Percentiles rank a stretch among this genome's conserved stretches.
Evolutionary conservation across 129 eudicot species (phyloP).

Genomic region (Rutidosis leptorrhynchoides): DNA sequence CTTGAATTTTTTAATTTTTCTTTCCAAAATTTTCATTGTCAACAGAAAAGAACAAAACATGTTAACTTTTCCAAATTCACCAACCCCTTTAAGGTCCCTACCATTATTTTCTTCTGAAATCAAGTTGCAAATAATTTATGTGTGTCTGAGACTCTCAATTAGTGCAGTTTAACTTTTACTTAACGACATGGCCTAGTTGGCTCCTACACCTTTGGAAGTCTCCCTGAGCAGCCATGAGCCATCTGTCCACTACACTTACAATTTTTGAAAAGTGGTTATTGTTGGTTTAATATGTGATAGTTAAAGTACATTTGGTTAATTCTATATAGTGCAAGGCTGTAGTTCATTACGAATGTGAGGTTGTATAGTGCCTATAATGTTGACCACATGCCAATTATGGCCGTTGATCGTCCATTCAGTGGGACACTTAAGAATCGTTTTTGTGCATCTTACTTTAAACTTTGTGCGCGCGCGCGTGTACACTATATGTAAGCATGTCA

Average conservation of each 20-base stretch:
- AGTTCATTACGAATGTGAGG: conserved; percentile 22
- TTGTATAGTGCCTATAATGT: not conserved
- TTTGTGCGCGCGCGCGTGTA: not conserved
- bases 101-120: conserved; percentile 28
- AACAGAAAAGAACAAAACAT: conserved; percentile 30
- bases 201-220: conserved; percentile 59
- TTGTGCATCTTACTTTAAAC: conserved; percentile 27
- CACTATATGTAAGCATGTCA: too few species aligned
- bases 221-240: conserved; percentile 25
- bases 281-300: conserved; percentile 24
- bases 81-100: conserved; percentile 30
- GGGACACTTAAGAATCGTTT: conserved; percentile 32
- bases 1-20: conserved; percentile 7
- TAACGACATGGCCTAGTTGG: conserved; percentile 43
- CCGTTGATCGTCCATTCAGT: conserved; percentile 34
- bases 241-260: conserved; percentile 20
- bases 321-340: conserved; percentile 42
- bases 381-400: conserved; percentile 19
- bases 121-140: conserved; percentile 23
- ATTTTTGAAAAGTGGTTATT: conserved; percentile 21
- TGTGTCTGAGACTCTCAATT: conserved; percentile 3
- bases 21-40: conserved; percentile 24
- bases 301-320: conserved; percentile 30
- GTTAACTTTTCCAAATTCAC: conserved; percentile 20
- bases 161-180: conserved; percentile 32